Conservation (phyloP, 352 stramenopile species). For the Phytophthora quininea region DNA sequence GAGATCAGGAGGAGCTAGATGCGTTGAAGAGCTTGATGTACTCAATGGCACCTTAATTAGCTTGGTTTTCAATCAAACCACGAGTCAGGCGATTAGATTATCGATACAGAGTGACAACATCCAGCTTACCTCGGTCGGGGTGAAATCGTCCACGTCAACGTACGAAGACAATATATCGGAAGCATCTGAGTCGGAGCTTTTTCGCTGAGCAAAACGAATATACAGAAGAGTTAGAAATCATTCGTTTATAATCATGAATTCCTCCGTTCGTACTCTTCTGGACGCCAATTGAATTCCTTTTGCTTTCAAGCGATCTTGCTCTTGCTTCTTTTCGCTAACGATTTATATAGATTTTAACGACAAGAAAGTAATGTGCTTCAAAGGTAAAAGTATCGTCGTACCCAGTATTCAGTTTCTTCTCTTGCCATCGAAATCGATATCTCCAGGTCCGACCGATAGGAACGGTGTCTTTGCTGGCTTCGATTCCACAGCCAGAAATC, state of each 20-base stretch:
- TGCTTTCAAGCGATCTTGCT: constrained; percentile 19
- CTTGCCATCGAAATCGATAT: constrained; percentile 64
- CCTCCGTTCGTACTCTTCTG: constrained; percentile 1
- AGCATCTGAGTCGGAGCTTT: not conserved
- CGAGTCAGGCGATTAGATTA: not conserved
- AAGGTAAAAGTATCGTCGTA: not conserved
- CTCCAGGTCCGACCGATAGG: constrained; percentile 46
- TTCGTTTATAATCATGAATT: no score
- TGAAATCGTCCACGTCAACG: constrained; percentile 62
- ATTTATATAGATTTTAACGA: no score
- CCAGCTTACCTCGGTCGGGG: constrained; percentile 32
- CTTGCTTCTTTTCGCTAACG: constrained; percentile 19
- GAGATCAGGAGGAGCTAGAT: constrained; percentile 31
- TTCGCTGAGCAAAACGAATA: not conserved
- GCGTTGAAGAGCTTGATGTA: constrained; percentile 16
- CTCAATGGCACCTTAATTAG: constrained; percentile 11
- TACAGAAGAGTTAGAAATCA: not conserved
- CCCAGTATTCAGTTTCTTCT: constrained; percentile 38
- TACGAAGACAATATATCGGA: constrained; percentile 43
- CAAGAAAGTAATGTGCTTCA: no score
- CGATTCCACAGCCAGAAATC: constrained; percentile 27
- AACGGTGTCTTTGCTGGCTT: constrained; percentile 10
- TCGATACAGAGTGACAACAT: not conserved
- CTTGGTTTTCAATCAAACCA: not conserved
- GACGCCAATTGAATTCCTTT: constrained; percentile 23